Percentiles rank a stretch among this genome's conserved stretches.
Evolutionary conservation across 2,329 filamentous ascomycete genomes (phyloP).

Genomic region (Colletotrichum gigasporum): DNA sequence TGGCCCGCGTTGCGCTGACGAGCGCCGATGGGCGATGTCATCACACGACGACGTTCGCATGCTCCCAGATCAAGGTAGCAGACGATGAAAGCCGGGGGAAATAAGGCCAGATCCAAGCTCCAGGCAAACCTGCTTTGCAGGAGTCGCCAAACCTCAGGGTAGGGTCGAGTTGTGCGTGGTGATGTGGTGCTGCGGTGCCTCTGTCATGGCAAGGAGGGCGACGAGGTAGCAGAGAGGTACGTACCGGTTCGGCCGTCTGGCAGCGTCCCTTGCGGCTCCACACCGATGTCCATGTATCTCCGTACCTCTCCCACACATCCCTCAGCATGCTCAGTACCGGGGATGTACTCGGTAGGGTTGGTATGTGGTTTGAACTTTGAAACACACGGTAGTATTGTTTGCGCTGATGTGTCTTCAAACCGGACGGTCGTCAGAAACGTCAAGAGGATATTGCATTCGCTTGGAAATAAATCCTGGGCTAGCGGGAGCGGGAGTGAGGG

Average conservation of each 20-base stretch:
- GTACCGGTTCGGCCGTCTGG: slow-evolving; percentile 1
- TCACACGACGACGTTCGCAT: not conserved
- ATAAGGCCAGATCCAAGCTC: not conserved
- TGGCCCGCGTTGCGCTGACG: not conserved
- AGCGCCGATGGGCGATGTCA: not conserved
- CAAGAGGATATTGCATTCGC: slow-evolving; percentile 12
- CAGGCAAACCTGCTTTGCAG: not conserved
- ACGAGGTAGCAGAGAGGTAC: not conserved
- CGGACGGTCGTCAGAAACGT: slow-evolving; percentile 28
- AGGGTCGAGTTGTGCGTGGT: not conserved
- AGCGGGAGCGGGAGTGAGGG: slow-evolving; percentile 7
- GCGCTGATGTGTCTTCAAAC: slow-evolving; percentile 30
- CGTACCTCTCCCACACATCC: not conserved
- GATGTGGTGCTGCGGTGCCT: not conserved
- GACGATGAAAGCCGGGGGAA: not conserved
- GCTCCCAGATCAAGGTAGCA: not conserved
- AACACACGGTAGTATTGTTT: slow-evolving; percentile 31
- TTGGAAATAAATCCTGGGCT: slow-evolving; percentile 3
- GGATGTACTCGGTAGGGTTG: slow-evolving; percentile 11
- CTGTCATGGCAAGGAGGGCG: not conserved
- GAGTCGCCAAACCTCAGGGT: not conserved
- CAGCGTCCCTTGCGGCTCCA: slow-evolving; percentile 28
- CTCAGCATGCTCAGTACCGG: slow-evolving; percentile 1
- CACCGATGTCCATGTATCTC: slow-evolving; percentile 2
- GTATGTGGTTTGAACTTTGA: slow-evolving; percentile 29